Percentiles rank a stretch among this genome's conserved stretches.
Evolutionary conservation across 495 filamentous ascomycete genomes (phyloP).

Genomic region (Penicillium pulvis): DNA sequence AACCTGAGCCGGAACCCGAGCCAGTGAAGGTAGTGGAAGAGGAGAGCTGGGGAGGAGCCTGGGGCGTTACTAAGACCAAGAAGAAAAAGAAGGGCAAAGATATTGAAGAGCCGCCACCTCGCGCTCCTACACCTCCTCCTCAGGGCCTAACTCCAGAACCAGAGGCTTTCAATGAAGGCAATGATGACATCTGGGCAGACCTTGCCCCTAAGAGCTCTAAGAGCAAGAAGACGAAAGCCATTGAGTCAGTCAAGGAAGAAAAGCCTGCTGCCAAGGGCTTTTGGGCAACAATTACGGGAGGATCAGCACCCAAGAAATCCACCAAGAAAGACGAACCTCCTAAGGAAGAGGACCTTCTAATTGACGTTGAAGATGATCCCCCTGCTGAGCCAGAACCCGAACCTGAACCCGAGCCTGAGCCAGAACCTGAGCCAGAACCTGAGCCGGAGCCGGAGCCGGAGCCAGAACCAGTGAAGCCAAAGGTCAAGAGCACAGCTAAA

Average conservation of each 20-base stretch:
- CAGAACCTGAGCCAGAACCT: slow-evolving; percentile 19
- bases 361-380: slow-evolving; percentile 39
- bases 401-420: slow-evolving; percentile 21
- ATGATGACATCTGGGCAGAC: slow-evolving; percentile 42
- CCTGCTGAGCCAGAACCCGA: slow-evolving; percentile 25
- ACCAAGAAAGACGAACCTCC: slow-evolving; percentile 38
- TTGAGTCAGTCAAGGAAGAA: slow-evolving; percentile 38
- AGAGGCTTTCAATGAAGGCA: slow-evolving; percentile 27
- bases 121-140: slow-evolving; percentile 55
- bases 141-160: slow-evolving; percentile 49
- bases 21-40: slow-evolving; percentile 28
- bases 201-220: slow-evolving; percentile 37
- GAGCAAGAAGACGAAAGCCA: slow-evolving; percentile 19
- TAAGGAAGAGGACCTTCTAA: slow-evolving; percentile 28
- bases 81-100: slow-evolving; percentile 50
- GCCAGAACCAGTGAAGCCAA: slow-evolving; percentile 22
- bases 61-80: slow-evolving; percentile 42
- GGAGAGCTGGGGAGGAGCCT: slow-evolving; percentile 41
- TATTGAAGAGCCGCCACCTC: slow-evolving; percentile 42
- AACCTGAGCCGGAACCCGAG: slow-evolving; percentile 36
- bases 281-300: slow-evolving; percentile 47
- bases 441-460: slow-evolving; percentile 25
- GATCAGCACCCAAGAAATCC: slow-evolving; percentile 31
- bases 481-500: slow-evolving; percentile 42
- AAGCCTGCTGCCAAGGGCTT: slow-evolving; percentile 42